Evolutionary conservation across 805 yeast genomes (phyloP).

Genomic region (Lachancea sp.): DNA sequence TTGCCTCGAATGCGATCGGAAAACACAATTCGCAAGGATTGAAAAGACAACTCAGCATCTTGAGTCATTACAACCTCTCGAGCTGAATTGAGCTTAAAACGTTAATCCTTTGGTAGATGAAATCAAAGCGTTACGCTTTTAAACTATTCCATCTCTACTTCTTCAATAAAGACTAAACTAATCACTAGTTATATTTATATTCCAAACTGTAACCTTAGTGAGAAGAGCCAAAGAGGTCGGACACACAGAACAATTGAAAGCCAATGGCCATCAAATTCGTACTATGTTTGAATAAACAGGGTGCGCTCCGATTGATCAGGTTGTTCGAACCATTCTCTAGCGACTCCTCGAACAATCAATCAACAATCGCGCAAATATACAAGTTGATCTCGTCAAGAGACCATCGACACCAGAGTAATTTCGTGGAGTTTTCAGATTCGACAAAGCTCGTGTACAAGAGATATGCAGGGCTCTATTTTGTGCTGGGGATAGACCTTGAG

Average conservation of each 20-base stretch:
- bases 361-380: conserved; percentile 49
- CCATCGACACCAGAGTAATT: conserved; percentile 74
- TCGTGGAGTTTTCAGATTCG: conserved; percentile 60
- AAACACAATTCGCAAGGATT: conserved; percentile 9
- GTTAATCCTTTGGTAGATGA: background rate
- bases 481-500: conserved; percentile 68
- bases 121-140: too few species aligned
- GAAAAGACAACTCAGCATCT: conserved; percentile 10
- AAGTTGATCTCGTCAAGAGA: conserved; percentile 76
- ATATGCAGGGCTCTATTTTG: conserved; percentile 87
- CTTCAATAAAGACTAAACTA: too few species aligned
- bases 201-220: background rate
- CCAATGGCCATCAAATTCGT: conserved; percentile 74
- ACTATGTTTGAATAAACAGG: conserved; percentile 83
- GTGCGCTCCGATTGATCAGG: conserved; percentile 79
- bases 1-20: conserved; percentile 24
- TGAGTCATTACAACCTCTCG: background rate
- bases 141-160: too few species aligned
- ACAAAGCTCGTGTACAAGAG: conserved; percentile 74
- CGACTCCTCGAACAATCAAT: conserved; percentile 23
- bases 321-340: conserved; percentile 47
- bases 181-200: background rate
- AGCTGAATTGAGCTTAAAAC: background rate
- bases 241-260: background rate
- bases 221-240: background rate